Evolutionary conservation across 1,284 basidiomycete species (phyloP).

Genomic region (Fomitopsis betulina): DNA sequence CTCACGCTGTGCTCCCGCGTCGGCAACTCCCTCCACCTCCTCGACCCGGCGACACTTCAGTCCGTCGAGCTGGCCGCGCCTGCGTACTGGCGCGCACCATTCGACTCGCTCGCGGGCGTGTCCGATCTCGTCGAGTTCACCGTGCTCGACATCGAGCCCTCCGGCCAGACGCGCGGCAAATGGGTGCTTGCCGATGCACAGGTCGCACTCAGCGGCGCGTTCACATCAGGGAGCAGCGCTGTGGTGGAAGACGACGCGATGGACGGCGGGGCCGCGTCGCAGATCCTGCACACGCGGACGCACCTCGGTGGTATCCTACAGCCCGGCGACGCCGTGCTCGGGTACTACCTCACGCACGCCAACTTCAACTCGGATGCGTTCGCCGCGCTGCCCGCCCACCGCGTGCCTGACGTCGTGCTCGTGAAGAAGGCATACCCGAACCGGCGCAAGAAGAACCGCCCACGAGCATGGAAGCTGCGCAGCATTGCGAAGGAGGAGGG

Average conservation of each 20-base stretch:
- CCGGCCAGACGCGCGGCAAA: conserved; percentile 66
- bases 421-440: conserved; percentile 97
- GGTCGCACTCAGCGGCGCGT: conserved; percentile 83
- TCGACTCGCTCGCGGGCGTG: conserved; percentile 78
- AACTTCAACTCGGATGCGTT: conserved; percentile 95
- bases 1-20: conserved; percentile 88
- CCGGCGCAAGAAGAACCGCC: conserved; percentile 85
- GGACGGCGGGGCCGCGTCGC: conserved; percentile 52
- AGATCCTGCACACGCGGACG: conserved; percentile 94
- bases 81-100: conserved; percentile 91
- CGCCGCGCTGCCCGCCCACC: conserved; percentile 66
- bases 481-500: conserved; percentile 94
- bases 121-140: conserved; percentile 93
- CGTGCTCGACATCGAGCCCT: conserved; percentile 90
- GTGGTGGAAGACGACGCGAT: conserved; percentile 51
- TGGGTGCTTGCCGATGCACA: conserved; percentile 91
- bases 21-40: conserved; percentile 86
- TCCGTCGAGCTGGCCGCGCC: conserved; percentile 75
- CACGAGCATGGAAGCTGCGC: conserved; percentile 85
- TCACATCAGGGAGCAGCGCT: conserved; percentile 38
- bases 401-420: conserved; percentile 89
- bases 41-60: conserved; percentile 88
- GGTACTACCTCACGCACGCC: conserved; percentile 83
- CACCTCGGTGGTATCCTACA: conserved; percentile 95
- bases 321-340: conserved; percentile 91